Evolutionary conservation across 768 basidiomycete species (phyloP), one percentile per base, ranked within the genome.

Genomic region (Pisolithus sp.): DNA sequence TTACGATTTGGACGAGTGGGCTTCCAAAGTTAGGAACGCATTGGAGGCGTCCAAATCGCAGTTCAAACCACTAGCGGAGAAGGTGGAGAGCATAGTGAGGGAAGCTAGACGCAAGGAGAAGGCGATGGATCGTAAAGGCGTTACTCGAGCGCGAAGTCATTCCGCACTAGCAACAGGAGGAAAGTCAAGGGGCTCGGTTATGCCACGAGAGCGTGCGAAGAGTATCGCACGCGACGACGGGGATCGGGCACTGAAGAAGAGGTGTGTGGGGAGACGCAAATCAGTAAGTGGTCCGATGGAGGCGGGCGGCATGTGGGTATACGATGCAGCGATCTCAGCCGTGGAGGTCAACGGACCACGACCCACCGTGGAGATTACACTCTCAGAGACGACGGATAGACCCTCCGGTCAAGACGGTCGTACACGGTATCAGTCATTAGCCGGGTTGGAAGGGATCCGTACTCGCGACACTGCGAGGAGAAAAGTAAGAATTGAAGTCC

Each of bases 1-100:
- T 10, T 85, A 85, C 64, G 71, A 76, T 21, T 45, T 77, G 49
- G 78, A 79, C 20, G 81, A 83, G 49, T 85, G 82, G 80, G 72
- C 68, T 1, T 69, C 71, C 56, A 80, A 77, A 62, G 76, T 83
- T 48, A 77, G 75, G 61, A 73, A 73, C 21, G 72, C 76, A 20
- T 59, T 83, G 61, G 74, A 78, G 60, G 68, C 64, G 50, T 83
- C 82, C 40, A 75, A 76, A 63, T 72, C 68, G 37, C 76, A 78
- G 52, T 85, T 76, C 66, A 81, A 78, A 62, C 75, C 82, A 2
- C 59, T 85, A 45, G 73, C 73, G 0, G 77, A 78, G 57, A 54
- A 49, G 47, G 57, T 59, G 46, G 59, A 65, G 52, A 51, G 52
- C 40, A 34, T 39, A 24, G 52, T 48, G 39, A 51, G 30, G 46